Percentiles rank a stretch among this genome's conserved stretches.
Evolutionary conservation across 2,329 filamentous ascomycete species (phyloP).

Genomic region (Botrytis fabae): DNA sequence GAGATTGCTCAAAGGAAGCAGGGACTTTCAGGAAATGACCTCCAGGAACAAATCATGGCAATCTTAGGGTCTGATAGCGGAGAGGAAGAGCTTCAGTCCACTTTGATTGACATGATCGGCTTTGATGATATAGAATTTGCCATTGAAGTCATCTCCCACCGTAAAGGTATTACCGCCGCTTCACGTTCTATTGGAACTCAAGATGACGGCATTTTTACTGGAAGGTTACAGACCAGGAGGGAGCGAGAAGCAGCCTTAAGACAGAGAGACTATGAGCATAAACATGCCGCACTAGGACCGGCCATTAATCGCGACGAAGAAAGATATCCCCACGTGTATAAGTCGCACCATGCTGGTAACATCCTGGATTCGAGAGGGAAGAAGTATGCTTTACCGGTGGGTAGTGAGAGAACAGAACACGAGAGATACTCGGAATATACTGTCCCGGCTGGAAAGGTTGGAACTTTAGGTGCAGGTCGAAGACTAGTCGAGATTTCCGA

Average conservation of each 20-base stretch:
- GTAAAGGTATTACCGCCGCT: slow-evolving; percentile 62
- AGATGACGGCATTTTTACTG: slow-evolving; percentile 47
- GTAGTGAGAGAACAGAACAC: slow-evolving; percentile 69
- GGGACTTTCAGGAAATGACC: slow-evolving; percentile 66
- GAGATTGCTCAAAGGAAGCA: slow-evolving; percentile 64
- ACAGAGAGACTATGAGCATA: slow-evolving; percentile 78
- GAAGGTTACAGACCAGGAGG: slow-evolving; percentile 68
- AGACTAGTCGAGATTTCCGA: slow-evolving; percentile 77
- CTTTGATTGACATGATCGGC: slow-evolving; percentile 84
- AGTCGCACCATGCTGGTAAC: slow-evolving; percentile 79
- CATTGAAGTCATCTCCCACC: slow-evolving; percentile 81
- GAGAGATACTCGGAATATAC: slow-evolving; percentile 84
- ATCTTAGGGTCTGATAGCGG: slow-evolving; percentile 66
- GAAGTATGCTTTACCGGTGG: slow-evolving; percentile 78
- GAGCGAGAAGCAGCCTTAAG: slow-evolving; percentile 79
- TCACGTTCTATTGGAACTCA: slow-evolving; percentile 40
- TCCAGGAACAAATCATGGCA: slow-evolving; percentile 75
- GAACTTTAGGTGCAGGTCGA: slow-evolving; percentile 68
- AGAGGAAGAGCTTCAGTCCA: slow-evolving; percentile 88
- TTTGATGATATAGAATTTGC: slow-evolving; percentile 94
- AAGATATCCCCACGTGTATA: slow-evolving; percentile 93
- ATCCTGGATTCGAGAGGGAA: slow-evolving; percentile 76
- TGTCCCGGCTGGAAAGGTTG: slow-evolving; percentile 80
- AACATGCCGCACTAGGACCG: slow-evolving; percentile 69
- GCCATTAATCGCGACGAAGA: slow-evolving; percentile 69